phyloP scores from a whole-genome alignment of 2,329 filamentous ascomycete species.

The Allantophomopsis lycopodina region DNA sequence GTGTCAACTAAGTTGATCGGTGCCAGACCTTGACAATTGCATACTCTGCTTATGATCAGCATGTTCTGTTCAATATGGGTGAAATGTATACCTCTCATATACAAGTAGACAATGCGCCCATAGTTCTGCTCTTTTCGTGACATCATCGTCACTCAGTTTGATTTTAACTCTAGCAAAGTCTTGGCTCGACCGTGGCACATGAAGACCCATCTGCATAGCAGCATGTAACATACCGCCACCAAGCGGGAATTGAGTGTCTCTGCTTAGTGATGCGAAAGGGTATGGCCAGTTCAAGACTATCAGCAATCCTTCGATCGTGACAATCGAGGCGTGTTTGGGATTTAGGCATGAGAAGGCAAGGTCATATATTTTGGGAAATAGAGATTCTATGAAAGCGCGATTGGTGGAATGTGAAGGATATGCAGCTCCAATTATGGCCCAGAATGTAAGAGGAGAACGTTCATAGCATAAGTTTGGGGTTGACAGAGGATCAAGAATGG shows the following conservation, averaged over 20 bases:
- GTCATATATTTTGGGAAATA: slow-evolving; percentile 54
- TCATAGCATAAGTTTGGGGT: slow-evolving; percentile 62
- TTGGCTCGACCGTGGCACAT: slow-evolving; percentile 68
- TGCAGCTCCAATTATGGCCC: slow-evolving; percentile 67
- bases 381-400: slow-evolving; percentile 32
- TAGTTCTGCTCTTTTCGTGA: slow-evolving; percentile 64
- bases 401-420: slow-evolving; percentile 44
- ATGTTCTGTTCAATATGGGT: too few species aligned
- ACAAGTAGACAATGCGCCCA: slow-evolving; percentile 54
- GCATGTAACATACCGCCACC: slow-evolving; percentile 79
- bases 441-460: slow-evolving; percentile 72
- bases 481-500: slow-evolving; percentile 55
- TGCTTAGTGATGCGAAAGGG: slow-evolving; percentile 67
- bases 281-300: slow-evolving; percentile 72
- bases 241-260: slow-evolving; percentile 69
- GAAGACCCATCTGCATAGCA: slow-evolving; percentile 70
- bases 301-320: slow-evolving; percentile 72
- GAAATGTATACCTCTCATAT: too few species aligned
- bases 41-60: too few species aligned
- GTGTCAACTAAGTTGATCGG: too few species aligned
- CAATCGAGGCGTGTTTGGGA: slow-evolving; percentile 53
- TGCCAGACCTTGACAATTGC: too few species aligned
- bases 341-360: slow-evolving; percentile 61
- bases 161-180: slow-evolving; percentile 68
- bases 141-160: slow-evolving; percentile 64